Base-by-base conservation (phyloP, 371 early-diverging fungal genomes). In the Sporodiniella umbellata region DNA sequence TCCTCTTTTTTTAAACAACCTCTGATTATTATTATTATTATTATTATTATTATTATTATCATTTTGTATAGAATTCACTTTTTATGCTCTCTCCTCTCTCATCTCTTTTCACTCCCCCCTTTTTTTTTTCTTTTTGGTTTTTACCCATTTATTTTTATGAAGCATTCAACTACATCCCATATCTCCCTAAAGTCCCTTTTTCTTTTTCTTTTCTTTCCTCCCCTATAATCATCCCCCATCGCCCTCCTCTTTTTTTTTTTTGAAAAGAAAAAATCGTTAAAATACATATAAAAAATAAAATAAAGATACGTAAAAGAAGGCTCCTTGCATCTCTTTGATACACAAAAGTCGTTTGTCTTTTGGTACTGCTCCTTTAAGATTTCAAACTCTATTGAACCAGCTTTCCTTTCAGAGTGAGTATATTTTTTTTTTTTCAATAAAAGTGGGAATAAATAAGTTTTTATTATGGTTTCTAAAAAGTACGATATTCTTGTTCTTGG, bases 131-230 rank as follows among this genome's bases (percentile, higher is more conserved):
- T 26, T 33, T 42, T 33, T n/a, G n/a, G n/a, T n/a, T n/a, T n/a
- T n/a, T n/a, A n/a, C n/a, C n/a, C n/a, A n/a, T n/a, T n/a, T 44
- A 22, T 40, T 54, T 54, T 47, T 51, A 51, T 51, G 51, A 51
- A 51, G 51, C 51, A 51, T 39, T 45, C 31, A 25, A 38, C 47
- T 42, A 33, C 47, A 37, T 21, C 18, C 5, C 18, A 19, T 10
- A 4, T 22, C 7, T 12, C 18, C 17, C 23, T 33, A 21, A 33
- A 14, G 30, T 25, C 24, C 11, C 40, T n/a, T 48, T 43, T 48
- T 55, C 42, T 19, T 42, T 26, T 43, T 48, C 26, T 37, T 44
- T 28, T 38, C 30, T 5, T 19, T 7, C 35, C 22, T 40, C n/a
- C n/a, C n/a, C n/a, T n/a, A n/a, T n/a, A n/a, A n/a, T n/a, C n/a